Conservation (phyloP, 345 rosid species). For the Rhizophora mangle region DNA sequence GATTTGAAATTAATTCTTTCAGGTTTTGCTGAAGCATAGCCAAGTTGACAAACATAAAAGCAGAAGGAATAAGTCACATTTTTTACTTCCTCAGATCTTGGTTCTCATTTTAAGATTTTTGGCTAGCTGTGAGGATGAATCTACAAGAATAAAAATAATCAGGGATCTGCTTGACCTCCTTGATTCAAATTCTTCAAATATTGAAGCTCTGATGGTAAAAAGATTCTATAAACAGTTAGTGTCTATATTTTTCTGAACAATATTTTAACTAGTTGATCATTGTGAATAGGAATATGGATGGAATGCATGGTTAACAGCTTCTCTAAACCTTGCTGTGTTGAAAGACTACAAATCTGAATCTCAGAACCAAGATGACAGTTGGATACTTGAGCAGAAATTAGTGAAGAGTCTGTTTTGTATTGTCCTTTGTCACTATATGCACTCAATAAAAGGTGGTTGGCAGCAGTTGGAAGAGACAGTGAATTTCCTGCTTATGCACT, state of each 20-base stretch:
- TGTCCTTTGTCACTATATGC: constrained; percentile 79
- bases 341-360: constrained; percentile 50
- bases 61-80: constrained; percentile 62
- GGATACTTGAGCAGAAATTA: constrained; percentile 55
- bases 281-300: constrained; percentile 79
- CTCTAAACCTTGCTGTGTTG: constrained; percentile 64
- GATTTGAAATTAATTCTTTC: constrained; percentile 15
- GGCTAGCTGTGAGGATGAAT: constrained; percentile 56
- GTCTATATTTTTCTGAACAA: neutral
- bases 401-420: constrained; percentile 68
- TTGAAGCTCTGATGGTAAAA: constrained; percentile 89
- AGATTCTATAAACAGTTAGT: constrained; percentile 6
- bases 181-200: constrained; percentile 79
- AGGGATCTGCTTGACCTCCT: constrained; percentile 79
- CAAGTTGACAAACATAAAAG: constrained; percentile 57
- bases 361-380: constrained; percentile 35
- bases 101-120: constrained; percentile 71
- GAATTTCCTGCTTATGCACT: constrained; percentile 67
- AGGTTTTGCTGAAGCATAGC: constrained; percentile 82
- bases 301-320: constrained; percentile 81
- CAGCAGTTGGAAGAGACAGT: constrained; percentile 86
- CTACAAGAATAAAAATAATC: constrained; percentile 64
- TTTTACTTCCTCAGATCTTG: constrained; percentile 79
- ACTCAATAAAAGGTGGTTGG: constrained; percentile 94
- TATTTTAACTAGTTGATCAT: constrained; percentile 25